Evolutionary conservation across 371 early-diverging fungal genomes (phyloP).

Genomic region (Capniomyces stellatus): DNA sequence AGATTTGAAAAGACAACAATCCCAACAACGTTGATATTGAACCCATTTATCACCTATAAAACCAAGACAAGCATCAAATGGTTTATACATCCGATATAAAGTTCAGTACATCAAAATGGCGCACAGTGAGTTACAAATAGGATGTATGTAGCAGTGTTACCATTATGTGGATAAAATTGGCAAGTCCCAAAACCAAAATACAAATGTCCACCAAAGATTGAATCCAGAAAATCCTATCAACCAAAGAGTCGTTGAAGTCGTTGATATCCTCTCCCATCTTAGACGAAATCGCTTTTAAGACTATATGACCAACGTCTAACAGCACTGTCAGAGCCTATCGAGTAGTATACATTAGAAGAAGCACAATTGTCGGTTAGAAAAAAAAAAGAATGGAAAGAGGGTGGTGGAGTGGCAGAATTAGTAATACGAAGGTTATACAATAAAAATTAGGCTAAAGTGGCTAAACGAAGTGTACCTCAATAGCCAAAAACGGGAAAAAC

Average conservation of each 20-base stretch:
- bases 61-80: not conserved
- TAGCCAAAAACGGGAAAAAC: conserved; percentile 1
- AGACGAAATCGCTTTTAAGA: not conserved
- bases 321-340: not conserved
- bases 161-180: conserved; percentile 1
- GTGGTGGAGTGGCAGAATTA: not conserved
- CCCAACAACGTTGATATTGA: not conserved
- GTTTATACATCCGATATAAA: not conserved
- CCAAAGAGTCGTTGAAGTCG: not conserved
- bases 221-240: not conserved
- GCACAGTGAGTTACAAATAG: too few species aligned
- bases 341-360: not conserved
- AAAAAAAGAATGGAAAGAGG: not conserved
- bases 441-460: not conserved
- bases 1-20: conserved; percentile 3
- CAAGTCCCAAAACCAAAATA: not conserved
- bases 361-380: not conserved
- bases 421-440: not conserved
- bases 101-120: not conserved
- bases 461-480: not conserved
- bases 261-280: not conserved
- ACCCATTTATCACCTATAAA: conserved; percentile 1
- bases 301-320: not conserved
- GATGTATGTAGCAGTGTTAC: too few species aligned
- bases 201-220: not conserved